Conservation (phyloP, 257 asterid species). For the Fraxinus pennsylvanica region DNA sequence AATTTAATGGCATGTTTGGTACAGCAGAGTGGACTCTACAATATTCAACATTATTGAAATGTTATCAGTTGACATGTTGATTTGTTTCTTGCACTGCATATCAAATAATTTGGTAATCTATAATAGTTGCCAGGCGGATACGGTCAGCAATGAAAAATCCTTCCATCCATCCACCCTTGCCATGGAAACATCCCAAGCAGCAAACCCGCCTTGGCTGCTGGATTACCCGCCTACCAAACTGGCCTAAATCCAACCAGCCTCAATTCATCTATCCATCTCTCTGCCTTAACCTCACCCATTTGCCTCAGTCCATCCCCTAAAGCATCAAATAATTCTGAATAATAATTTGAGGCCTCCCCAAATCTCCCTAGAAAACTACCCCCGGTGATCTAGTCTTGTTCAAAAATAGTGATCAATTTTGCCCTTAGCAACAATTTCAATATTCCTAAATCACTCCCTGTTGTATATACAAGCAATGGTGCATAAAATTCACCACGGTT, state of each 20-base stretch:
- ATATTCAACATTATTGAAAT: too few species aligned
- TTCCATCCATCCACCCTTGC: conserved; percentile 30
- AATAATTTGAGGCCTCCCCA: conserved; percentile 80
- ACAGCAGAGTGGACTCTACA: too few species aligned
- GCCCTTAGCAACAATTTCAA: conserved; percentile 56
- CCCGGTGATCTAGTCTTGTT: conserved; percentile 69
- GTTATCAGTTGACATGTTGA: too few species aligned
- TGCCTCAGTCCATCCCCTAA: conserved; percentile 65
- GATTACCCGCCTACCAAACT: conserved; percentile 69
- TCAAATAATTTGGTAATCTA: conserved; percentile 8
- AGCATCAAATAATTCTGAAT: conserved; percentile 80
- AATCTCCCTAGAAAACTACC: conserved; percentile 63
- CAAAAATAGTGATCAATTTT: conserved; percentile 69
- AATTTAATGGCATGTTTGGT: too few species aligned
- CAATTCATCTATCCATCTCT: conserved; percentile 85
- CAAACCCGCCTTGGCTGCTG: conserved; percentile 71
- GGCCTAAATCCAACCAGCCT: conserved; percentile 67
- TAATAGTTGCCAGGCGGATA: conserved; percentile 82
- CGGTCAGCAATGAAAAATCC: conserved; percentile 76
- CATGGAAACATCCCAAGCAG: conserved; percentile 90
- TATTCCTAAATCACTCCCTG: conserved; percentile 68
- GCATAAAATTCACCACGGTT: conserved; percentile 10
- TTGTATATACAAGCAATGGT: conserved; percentile 69
- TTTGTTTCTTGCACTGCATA: too few species aligned
- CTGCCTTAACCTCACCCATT: conserved; percentile 48